These are phyloP conservation scores for Lomentospora prolificans DNA, from an alignment of 2,329 filamentous ascomycete species.

Conservation along the genomic window DNA sequence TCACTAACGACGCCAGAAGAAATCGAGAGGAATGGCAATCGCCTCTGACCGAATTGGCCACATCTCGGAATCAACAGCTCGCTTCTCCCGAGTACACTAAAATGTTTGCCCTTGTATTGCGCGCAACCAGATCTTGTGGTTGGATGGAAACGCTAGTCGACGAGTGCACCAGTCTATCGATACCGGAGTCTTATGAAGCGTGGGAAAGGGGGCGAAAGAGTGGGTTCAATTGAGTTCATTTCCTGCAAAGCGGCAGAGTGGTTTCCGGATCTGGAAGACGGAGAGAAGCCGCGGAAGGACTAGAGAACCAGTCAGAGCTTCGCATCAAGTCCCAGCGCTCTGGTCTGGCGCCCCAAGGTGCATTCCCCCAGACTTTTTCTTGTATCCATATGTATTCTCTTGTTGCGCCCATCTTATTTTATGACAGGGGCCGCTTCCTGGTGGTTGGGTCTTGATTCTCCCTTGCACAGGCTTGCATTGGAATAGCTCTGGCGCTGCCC, in stretches of 20 bases:
- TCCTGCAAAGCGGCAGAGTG: not conserved
- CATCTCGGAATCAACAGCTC: not conserved
- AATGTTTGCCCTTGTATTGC: no score
- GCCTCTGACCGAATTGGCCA: not conserved
- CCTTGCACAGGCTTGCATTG: not conserved
- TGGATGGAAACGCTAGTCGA: not conserved
- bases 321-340: slow-evolving; percentile 1
- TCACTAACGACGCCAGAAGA: no score
- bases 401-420: not conserved
- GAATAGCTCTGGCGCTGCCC: not conserved
- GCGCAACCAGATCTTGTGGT: not conserved
- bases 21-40: not conserved
- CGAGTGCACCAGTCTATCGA: not conserved
- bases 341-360: slow-evolving; percentile 3
- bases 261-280: slow-evolving; percentile 1
- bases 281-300: slow-evolving; percentile 5
- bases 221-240: not conserved
- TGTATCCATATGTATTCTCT: not conserved
- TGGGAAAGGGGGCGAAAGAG: not conserved
- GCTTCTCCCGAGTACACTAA: no score
- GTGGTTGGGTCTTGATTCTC: not conserved
- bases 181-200: not conserved
- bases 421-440: not conserved
- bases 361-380: not conserved
- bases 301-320: not conserved